Percentiles rank a stretch among this genome's conserved stretches.
Conservation (phyloP, 176 grass and related monocot species). For the Musa schizocarpa region DNA sequence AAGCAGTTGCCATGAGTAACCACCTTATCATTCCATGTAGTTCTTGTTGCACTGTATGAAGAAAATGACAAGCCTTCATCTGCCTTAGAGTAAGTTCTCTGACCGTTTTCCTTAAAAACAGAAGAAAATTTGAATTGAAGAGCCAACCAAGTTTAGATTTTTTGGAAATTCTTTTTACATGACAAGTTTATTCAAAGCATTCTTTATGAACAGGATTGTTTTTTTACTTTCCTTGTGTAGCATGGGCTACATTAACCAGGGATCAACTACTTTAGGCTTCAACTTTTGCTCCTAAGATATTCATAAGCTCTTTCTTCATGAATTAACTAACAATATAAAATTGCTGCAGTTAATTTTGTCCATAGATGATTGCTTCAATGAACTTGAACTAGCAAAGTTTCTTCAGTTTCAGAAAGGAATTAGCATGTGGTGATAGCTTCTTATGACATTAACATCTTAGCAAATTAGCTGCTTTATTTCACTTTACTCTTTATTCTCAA, state of each 20-base stretch:
- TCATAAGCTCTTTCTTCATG: background rate
- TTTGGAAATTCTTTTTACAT: background rate
- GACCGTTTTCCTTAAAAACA: background rate
- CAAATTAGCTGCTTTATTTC: too few species aligned
- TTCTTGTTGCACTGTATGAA: slow-evolving; percentile 84
- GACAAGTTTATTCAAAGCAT: too few species aligned
- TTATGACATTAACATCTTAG: too few species aligned
- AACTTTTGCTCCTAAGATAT: background rate
- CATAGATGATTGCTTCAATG: background rate
- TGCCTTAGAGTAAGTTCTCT: slow-evolving; percentile 70
- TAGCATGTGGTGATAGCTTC: too few species aligned
- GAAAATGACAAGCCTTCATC: slow-evolving; percentile 75
- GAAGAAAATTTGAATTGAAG: background rate
- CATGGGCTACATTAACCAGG: too few species aligned
- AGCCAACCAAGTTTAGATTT: background rate
- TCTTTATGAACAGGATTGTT: too few species aligned
- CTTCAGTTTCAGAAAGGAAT: too few species aligned
- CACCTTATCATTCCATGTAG: slow-evolving; percentile 25
- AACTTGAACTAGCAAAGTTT: too few species aligned
- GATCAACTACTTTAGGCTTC: too few species aligned
- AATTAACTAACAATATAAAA: background rate
- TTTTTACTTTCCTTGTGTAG: background rate
- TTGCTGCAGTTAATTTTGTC: background rate
- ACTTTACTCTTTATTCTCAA: too few species aligned
- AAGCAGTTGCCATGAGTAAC: background rate